These are phyloP conservation scores for Pelargonium australe DNA, from an alignment of 441 rosid species.

Conservation along the genomic window DNA sequence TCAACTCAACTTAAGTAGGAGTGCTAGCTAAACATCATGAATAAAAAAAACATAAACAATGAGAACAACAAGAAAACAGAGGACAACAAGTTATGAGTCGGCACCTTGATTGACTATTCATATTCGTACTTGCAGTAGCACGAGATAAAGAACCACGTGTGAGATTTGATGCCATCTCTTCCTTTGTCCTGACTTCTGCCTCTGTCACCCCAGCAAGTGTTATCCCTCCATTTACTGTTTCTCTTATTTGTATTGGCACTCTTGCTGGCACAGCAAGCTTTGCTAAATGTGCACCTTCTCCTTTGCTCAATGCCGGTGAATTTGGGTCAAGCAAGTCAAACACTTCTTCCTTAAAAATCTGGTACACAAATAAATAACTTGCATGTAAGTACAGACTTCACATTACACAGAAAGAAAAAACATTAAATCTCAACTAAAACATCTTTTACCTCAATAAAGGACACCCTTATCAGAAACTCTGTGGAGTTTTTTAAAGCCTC, in stretches of 20 bases:
- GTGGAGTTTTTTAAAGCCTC: slow-evolving; percentile 41
- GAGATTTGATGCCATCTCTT: slow-evolving; percentile 78
- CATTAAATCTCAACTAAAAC: neutral
- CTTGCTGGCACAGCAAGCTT: slow-evolving; percentile 50
- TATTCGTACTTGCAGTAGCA: slow-evolving; percentile 95
- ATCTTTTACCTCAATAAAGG: slow-evolving; percentile 76
- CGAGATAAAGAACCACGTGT: slow-evolving; percentile 74
- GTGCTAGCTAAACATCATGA: neutral
- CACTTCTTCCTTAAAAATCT: slow-evolving; percentile 97
- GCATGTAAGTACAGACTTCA: neutral
- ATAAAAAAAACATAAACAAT: neutral
- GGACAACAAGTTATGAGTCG: neutral
- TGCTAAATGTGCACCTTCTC: slow-evolving; percentile 32
- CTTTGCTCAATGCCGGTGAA: slow-evolving; percentile 38
- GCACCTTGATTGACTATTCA: slow-evolving; percentile 97
- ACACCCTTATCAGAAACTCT: slow-evolving; percentile 72
- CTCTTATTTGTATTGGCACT: slow-evolving; percentile 82
- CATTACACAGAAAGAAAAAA: neutral
- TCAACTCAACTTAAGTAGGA: neutral
- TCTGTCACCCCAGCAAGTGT: slow-evolving; percentile 93
- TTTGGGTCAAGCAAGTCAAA: slow-evolving; percentile 77
- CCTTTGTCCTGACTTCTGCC: slow-evolving; percentile 80
- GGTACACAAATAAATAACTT: slow-evolving; percentile 8
- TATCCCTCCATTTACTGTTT: slow-evolving; percentile 83
- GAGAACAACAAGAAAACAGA: neutral